Percentiles rank a stretch among this genome's conserved stretches.
phyloP scores from a whole-genome alignment of 78 protist species.

The Speleostelium caveatum region DNA sequence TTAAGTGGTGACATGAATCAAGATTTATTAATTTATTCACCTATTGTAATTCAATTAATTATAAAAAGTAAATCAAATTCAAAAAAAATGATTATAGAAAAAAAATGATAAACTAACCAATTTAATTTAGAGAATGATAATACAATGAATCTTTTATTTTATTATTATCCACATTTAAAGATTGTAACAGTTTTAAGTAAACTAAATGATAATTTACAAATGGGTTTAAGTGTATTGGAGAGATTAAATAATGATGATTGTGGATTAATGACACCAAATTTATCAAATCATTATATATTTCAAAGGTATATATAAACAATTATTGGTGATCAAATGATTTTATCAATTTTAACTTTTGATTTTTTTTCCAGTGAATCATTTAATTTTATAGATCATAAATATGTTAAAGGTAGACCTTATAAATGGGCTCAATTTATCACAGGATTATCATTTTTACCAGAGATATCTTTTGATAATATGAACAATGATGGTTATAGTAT shows the following conservation, averaged over 20 bases:
- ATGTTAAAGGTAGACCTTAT: constrained; percentile 58
- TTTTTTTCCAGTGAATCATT: constrained; percentile 9
- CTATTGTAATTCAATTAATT: not conserved
- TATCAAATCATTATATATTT: constrained; percentile 50
- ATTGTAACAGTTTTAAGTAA: constrained; percentile 35
- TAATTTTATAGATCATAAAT: not conserved
- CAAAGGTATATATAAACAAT: not conserved
- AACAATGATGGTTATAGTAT: constrained; percentile 7
- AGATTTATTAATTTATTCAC: not conserved
- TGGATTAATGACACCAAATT: constrained; percentile 52
- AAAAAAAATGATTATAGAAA: not conserved
- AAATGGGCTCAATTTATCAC: constrained; percentile 70
- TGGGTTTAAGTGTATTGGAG: constrained; percentile 12
- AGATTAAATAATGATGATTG: constrained; percentile 18
- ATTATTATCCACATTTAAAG: constrained; percentile 68
- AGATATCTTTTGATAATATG: not conserved
- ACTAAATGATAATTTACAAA: not conserved
- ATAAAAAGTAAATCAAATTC: not conserved
- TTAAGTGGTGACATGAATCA: not conserved
- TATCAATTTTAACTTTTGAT: no score
- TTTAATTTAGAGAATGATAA: not conserved
- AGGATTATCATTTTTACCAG: constrained; percentile 65
- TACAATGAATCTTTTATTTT: constrained; percentile 1
- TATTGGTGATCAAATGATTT: not conserved
- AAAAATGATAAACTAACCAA: not conserved